Conservation (phyloP, 345 rosid genomes). For the Euphorbia lathyris region DNA sequence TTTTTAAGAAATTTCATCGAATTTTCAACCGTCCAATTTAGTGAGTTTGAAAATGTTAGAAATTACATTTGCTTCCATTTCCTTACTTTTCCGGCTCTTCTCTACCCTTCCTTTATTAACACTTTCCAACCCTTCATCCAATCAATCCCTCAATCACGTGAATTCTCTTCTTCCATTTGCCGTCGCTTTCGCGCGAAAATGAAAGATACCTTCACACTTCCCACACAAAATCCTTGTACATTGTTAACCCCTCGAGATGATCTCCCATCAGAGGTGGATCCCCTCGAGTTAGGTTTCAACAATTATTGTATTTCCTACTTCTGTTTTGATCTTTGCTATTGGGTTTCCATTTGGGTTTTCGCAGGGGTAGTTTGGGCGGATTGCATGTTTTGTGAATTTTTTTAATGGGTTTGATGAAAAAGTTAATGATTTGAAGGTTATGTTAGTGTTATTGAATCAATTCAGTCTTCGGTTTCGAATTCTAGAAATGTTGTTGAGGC, state of each 20-base stretch:
- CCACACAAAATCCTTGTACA: conserved; percentile 13
- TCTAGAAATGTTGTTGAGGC: conserved; percentile 38
- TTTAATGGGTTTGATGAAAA: conserved; percentile 49
- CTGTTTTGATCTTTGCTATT: conserved; percentile 47
- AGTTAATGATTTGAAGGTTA: conserved; percentile 36
- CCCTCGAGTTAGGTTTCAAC: conserved; percentile 49
- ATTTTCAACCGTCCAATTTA: no score
- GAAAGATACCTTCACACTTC: conserved; percentile 7
- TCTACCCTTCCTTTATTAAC: no score
- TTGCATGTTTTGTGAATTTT: no score
- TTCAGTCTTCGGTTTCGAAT: conserved; percentile 35
- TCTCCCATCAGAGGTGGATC: conserved; percentile 21
- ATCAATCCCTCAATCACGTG: no score
- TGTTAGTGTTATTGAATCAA: conserved; percentile 39
- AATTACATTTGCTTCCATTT: no score
- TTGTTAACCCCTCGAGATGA: conserved; percentile 3
- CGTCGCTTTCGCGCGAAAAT: conserved; percentile 23
- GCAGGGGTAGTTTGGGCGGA: conserved; percentile 31
- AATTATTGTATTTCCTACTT: conserved; percentile 49
- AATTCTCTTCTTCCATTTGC: conserved; percentile 27
- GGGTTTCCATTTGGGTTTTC: conserved; percentile 62
- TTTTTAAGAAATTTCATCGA: no score
- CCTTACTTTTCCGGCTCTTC: no score
- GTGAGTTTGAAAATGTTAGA: no score
- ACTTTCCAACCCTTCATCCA: no score